Evolutionary conservation across 257 asterid species (phyloP).

Genomic region (Primulina tabacum): DNA sequence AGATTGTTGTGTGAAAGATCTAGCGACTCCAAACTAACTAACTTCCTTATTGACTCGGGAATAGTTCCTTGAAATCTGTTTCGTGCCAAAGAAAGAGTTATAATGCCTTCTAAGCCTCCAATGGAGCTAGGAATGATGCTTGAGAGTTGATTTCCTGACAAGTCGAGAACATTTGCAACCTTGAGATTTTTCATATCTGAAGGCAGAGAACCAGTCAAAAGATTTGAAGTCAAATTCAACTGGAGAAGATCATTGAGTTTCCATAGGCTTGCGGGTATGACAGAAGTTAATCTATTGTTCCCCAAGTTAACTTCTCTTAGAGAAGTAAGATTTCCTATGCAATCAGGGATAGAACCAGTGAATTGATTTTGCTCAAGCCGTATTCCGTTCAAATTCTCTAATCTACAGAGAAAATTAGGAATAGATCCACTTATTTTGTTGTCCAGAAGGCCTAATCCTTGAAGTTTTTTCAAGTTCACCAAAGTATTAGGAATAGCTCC

Average conservation of each 20-base stretch:
- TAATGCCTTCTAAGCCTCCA: conserved; percentile 2
- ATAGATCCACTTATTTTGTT: conserved; percentile 23
- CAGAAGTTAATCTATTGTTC: conserved; percentile 17
- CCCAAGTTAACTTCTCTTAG: neutral
- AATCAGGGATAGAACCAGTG: conserved; percentile 21
- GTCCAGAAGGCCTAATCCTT: neutral
- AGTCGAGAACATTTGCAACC: conserved; percentile 1
- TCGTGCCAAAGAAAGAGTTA: conserved; percentile 18
- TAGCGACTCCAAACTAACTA: conserved; percentile 8
- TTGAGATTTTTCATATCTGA: conserved; percentile 17
- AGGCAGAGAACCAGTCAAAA: conserved; percentile 21
- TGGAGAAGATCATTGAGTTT: conserved; percentile 12
- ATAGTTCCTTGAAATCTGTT: conserved; percentile 26
- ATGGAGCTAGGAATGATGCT: conserved; percentile 19
- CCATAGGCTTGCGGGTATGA: conserved; percentile 25
- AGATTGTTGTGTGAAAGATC: conserved; percentile 31
- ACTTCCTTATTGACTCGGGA: conserved; percentile 19
- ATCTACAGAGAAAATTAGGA: conserved; percentile 12
- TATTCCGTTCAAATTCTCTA: neutral
- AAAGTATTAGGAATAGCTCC: conserved; percentile 21
- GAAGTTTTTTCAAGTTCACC: conserved; percentile 15
- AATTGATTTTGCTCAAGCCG: neutral
- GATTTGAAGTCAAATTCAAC: conserved; percentile 25
- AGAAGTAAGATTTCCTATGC: conserved; percentile 25
- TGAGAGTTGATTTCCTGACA: conserved; percentile 27